Evolutionary conservation across 345 rosid species (phyloP), one percentile per base, ranked within the genome.

Genomic region (Eucalyptus curtisii): DNA sequence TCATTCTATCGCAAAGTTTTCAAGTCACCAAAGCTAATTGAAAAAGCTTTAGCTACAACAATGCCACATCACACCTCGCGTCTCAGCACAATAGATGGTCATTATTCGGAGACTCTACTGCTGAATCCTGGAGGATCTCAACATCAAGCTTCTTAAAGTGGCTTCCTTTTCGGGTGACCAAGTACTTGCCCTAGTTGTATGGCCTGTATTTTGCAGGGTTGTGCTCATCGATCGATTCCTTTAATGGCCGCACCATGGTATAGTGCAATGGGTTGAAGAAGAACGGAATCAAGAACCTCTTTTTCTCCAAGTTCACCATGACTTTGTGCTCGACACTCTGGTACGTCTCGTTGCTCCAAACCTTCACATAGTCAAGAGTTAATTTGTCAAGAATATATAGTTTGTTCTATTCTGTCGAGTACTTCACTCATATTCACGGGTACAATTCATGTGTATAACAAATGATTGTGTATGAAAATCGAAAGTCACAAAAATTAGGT

Each of bases 261-360:
- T 93, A 57, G 47, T 95, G 94, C 7, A 92, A 90, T 2, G 96
- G 96, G 89, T 90, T 90, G 82, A 96, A 94, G 94, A 97, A 94
- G 90, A 92, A 93, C 3, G 97, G 96, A 52, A 95, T 88, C 1
- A 96, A 95, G 88, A 91, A 94, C 86, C 96, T 94, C 88, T 96
- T 95, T 91, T 89, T 95, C 89, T 92, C 87, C 5, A 93, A 85
- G 88, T 96, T 96, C 91, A 93, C 96, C 48, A 92, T 90, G 85
- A 93, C 98, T 87, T 94, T 94, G 82, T 97, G 98, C 92, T 97
- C 97, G 84, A 93, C 94, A 90, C 97, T 97, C 93, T 93, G 91
- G 53, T 94, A 96, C 49, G 47, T 71, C 22, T 94, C 96, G 86
- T 97, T 96, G 91, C 93, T 94, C 98, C 98, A 97, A 10, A 94